phyloP scores from a whole-genome alignment of 75 land plant species.

The Isoetes taiwanensis region DNA sequence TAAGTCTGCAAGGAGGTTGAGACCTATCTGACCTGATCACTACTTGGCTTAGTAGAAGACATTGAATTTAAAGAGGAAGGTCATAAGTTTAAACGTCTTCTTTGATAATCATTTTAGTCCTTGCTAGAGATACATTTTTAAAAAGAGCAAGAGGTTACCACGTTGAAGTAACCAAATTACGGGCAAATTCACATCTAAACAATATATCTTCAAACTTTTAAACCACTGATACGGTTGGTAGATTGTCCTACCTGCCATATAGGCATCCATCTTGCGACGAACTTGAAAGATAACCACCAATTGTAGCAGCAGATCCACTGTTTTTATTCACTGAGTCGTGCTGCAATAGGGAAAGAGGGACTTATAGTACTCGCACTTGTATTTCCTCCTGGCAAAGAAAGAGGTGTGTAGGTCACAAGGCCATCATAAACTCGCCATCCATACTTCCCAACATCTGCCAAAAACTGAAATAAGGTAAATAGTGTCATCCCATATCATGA shows the following conservation, averaged over 20 bases:
- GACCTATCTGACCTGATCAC: too few species aligned
- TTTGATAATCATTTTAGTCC: too few species aligned
- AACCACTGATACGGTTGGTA: too few species aligned
- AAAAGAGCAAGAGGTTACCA: too few species aligned
- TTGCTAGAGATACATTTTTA: too few species aligned
- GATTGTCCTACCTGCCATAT: constrained; percentile 61
- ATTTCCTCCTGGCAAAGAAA: constrained; percentile 38
- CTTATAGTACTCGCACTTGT: constrained; percentile 42
- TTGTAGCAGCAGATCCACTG: constrained; percentile 48
- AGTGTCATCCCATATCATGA: background rate
- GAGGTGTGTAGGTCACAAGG: constrained; percentile 19
- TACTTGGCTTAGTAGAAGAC: too few species aligned
- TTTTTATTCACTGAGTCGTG: constrained; percentile 39
- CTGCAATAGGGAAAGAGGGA: constrained; percentile 52
- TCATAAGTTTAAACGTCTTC: too few species aligned
- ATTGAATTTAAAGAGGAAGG: too few species aligned
- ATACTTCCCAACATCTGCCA: constrained; percentile 79
- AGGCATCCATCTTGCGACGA: constrained; percentile 74
- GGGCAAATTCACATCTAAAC: too few species aligned
- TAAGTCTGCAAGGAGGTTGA: too few species aligned
- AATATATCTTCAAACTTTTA: too few species aligned
- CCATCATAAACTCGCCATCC: constrained; percentile 97
- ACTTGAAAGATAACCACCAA: constrained; percentile 76
- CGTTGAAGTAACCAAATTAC: too few species aligned
- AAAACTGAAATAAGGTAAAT: background rate